Conservation (phyloP, 2,329 filamentous ascomycete genomes). For the Colletotrichum gloeosporioides region DNA sequence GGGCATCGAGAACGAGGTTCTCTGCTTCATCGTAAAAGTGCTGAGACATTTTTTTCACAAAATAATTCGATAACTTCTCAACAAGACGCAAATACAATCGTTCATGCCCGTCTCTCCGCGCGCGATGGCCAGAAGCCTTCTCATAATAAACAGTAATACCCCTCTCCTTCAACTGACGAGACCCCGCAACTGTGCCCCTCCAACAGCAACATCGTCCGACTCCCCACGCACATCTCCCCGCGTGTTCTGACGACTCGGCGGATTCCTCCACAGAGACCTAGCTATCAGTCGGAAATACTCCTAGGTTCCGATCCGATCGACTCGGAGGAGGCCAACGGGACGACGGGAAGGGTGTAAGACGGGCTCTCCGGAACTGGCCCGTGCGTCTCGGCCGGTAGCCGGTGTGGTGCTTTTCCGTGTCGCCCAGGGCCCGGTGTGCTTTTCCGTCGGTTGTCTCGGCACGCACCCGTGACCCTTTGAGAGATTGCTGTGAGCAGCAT, state of each 20-base stretch:
- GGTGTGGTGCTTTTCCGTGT: constrained; percentile 7
- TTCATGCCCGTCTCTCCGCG: too few species aligned
- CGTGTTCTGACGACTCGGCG: neutral
- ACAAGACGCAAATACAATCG: neutral
- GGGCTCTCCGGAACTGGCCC: neutral
- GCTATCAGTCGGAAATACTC: neutral
- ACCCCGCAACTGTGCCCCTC: neutral
- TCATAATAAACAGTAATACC: neutral
- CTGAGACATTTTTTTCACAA: neutral
- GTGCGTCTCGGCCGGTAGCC: neutral
- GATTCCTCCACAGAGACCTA: neutral
- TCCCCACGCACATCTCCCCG: neutral
- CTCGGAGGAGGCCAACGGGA: neutral
- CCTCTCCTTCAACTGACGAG: neutral
- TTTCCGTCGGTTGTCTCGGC: constrained; percentile 19
- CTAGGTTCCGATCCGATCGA: neutral
- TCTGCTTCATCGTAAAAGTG: constrained; percentile 20
- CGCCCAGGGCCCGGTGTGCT: neutral
- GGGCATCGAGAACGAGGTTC: constrained; percentile 14
- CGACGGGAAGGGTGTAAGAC: neutral
- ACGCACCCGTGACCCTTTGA: neutral
- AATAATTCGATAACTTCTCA: neutral
- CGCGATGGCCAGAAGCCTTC: neutral
- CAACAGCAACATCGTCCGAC: neutral
- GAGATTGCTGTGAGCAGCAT: neutral